phyloP scores from a whole-genome alignment of 106 monocot genomes.

The Allium cepa region DNA sequence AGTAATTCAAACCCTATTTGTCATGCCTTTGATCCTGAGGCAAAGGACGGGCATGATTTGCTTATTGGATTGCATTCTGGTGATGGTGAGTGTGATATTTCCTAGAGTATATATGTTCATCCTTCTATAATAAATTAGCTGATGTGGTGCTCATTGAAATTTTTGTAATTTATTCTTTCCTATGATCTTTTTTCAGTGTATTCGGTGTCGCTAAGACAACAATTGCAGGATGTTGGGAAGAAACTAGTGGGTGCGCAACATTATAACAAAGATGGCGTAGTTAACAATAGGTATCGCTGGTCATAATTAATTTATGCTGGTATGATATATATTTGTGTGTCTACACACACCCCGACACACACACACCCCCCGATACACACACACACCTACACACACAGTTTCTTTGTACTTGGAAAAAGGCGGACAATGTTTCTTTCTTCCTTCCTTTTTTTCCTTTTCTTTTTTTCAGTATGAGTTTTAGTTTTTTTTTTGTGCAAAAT shows the following conservation, averaged over 20 bases:
- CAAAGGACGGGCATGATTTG: constrained; percentile 95
- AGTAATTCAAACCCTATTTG: constrained; percentile 74
- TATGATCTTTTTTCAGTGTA: constrained; percentile 49
- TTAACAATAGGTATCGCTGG: constrained; percentile 50
- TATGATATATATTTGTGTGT: not conserved
- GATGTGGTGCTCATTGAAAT: not conserved
- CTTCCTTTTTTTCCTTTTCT: too few species aligned
- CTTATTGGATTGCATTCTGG: constrained; percentile 87
- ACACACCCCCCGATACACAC: too few species aligned
- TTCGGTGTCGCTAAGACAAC: constrained; percentile 87
- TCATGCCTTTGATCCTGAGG: constrained; percentile 87
- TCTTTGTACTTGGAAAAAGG: too few species aligned
- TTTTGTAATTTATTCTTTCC: not conserved
- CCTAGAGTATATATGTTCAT: not conserved
- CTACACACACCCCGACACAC: too few species aligned
- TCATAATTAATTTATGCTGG: not conserved
- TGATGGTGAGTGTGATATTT: constrained; percentile 47
- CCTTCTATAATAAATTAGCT: not conserved
- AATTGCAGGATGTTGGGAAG: constrained; percentile 87
- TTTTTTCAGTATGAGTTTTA: too few species aligned
- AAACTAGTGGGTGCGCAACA: constrained; percentile 89
- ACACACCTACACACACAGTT: too few species aligned
- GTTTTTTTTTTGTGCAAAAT: too few species aligned
- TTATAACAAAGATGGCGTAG: constrained; percentile 82
- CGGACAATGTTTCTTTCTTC: too few species aligned